These are phyloP conservation scores for Fabrea salina DNA, from an alignment of 169 alveolate species.

Conservation along the genomic window DNA sequence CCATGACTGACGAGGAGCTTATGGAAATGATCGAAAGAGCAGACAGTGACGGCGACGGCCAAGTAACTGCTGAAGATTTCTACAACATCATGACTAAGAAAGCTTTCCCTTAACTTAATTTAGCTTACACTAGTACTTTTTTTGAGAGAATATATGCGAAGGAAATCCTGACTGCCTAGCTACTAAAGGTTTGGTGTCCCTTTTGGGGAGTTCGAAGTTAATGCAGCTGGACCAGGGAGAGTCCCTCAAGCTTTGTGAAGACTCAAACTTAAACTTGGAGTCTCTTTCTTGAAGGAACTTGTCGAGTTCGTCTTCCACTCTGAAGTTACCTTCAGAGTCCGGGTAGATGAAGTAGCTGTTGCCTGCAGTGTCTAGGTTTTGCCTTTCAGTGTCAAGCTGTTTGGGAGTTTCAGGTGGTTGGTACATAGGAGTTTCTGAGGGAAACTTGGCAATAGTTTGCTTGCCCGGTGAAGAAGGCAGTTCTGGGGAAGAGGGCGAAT, in stretches of 20 bases:
- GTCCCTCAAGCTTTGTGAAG: too few species aligned
- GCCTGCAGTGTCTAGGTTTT: conserved; percentile 29
- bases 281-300: background rate
- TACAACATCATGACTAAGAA: conserved; percentile 98
- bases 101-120: conserved; percentile 85
- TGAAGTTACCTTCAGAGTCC: background rate
- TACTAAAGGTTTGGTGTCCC: conserved; percentile 18
- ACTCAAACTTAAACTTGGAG: too few species aligned
- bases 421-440: background rate
- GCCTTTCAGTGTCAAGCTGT: background rate
- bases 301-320: background rate
- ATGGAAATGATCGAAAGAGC: conserved; percentile 99
- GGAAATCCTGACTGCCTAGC: conserved; percentile 22
- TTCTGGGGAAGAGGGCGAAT: background rate
- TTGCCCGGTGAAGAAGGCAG: background rate
- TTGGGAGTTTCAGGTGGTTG: too few species aligned
- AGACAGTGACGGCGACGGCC: conserved; percentile 96
- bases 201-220: too few species aligned
- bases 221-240: too few species aligned
- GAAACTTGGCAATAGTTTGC: background rate
- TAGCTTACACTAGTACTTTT: too few species aligned
- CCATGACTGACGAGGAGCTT: conserved; percentile 96
- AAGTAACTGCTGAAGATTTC: conserved; percentile 96
- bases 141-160: conserved; percentile 9
- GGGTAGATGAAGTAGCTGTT: conserved; percentile 27